Conservation (phyloP, 1,139 yeast species). For the Magnusiomyces tetraspermus region DNA sequence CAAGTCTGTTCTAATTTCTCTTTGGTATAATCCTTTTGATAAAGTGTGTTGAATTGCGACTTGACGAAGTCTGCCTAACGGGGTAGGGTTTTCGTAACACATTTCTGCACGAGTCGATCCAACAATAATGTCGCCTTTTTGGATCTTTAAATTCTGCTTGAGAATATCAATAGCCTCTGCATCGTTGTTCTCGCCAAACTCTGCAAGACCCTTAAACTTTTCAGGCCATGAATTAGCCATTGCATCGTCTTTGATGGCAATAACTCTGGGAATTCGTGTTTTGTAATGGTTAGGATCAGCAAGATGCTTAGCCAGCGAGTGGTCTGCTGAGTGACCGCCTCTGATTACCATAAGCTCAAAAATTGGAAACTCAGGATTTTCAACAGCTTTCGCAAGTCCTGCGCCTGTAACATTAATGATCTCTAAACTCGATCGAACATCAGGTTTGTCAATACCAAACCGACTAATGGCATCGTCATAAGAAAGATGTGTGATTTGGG, state of each 20-base stretch:
- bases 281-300: conserved; percentile 43
- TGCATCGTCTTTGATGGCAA: conserved; percentile 27
- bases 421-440: conserved; percentile 47
- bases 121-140: conserved; percentile 67
- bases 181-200: conserved; percentile 7
- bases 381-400: conserved; percentile 22
- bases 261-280: conserved; percentile 50
- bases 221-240: conserved; percentile 9
- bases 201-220: conserved; percentile 11
- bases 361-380: conserved; percentile 45
- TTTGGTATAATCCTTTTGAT: conserved; percentile 14
- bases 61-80: conserved; percentile 79
- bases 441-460: conserved; percentile 95
- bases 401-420: conserved; percentile 33
- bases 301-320: conserved; percentile 33
- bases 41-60: conserved; percentile 41
- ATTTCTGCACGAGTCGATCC: conserved; percentile 57
- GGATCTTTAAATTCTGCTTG: conserved; percentile 24
- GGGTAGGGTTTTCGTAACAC: conserved; percentile 89
- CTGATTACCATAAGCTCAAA: conserved; percentile 63
- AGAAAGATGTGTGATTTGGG: conserved; percentile 39
- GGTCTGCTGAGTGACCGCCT: conserved; percentile 32
- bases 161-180: conserved; percentile 15
- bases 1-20: conserved; percentile 5
- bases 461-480: conserved; percentile 60